Evolutionary conservation across 129 eudicot genomes (phyloP).

Genomic region (Ambrosia trifida): DNA sequence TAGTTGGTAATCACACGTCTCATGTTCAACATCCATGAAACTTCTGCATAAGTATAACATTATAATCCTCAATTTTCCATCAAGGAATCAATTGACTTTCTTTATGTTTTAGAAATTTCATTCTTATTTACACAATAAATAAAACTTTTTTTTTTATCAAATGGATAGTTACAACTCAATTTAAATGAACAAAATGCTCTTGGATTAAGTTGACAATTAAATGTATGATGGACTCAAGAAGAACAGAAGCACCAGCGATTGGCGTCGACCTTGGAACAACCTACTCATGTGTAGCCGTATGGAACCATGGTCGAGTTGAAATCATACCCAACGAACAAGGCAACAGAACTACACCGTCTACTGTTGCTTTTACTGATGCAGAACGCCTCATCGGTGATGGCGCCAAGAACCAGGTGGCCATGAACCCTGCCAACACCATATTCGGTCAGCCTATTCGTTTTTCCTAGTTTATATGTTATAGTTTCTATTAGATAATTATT

Average conservation of each 20-base stretch:
- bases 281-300: slow-evolving; percentile 16
- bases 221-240: background rate
- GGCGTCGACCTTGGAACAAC: slow-evolving; percentile 31
- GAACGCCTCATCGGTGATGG: slow-evolving; percentile 22
- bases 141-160: background rate
- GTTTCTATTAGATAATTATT: too few species aligned
- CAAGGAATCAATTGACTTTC: slow-evolving; percentile 1
- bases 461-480: background rate
- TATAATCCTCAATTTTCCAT: background rate
- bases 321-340: slow-evolving; percentile 30
- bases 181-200: background rate
- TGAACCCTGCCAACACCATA: slow-evolving; percentile 21
- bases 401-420: slow-evolving; percentile 11
- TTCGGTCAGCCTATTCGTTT: slow-evolving; percentile 7
- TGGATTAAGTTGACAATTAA: slow-evolving; percentile 2
- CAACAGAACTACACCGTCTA: slow-evolving; percentile 22
- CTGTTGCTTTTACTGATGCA: slow-evolving; percentile 14
- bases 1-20: background rate
- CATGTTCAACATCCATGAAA: background rate
- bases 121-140: background rate
- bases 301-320: slow-evolving; percentile 9
- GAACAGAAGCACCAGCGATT: slow-evolving; percentile 16
- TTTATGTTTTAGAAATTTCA: background rate
- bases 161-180: background rate
- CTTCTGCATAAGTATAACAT: background rate